Evolutionary conservation across 176 grass and related monocot genomes (phyloP), one percentile per base, ranked within the genome.

Genomic region (Chloris gayana): DNA sequence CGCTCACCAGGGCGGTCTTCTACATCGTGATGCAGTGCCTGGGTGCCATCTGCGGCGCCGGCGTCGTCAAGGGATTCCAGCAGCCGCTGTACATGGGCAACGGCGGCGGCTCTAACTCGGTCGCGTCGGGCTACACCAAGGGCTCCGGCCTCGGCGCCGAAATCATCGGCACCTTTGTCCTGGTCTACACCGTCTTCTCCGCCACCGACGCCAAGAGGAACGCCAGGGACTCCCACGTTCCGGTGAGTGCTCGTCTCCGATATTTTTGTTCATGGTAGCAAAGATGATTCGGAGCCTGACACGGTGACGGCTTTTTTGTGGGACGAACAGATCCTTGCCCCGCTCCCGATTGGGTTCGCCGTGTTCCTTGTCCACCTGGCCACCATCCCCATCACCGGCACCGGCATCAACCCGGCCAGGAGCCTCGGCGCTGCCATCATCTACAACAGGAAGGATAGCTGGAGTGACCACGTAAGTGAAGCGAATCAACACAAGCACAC

Each of bases 111-210:
- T 85, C 94, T 14, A 97, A 97, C 81, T 45, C 83, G 10, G 89
- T 97, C 37, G 85, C 80, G n/a, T 0, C 49, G 0, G 94, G 94
- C 0, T 97, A 94, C 94, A 94, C 94, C 82, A 92, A 97, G 75
- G 94, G 94, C 22, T 76, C 66, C 39, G 91, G 94, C 66, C 87
- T 97, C 18, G 94, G 89, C 61, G 91, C 94, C 8, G 94, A 97
- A 84, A 97, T 97, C 46, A 26, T 97, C 9, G 94, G 94, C 75
- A 97, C 94, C 78, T 97, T 97, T 75, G 14, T 97, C 80, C 91
- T 97, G 5, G 94, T 97, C 61, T 97, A 97, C 91, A 97, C 94
- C 67, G 94, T 97, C 73, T 97, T 97, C 89, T 97, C 94, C 63
- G 94, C 94, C 72, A 97, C 94, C 62, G 94, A 97, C 82, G 91